Percentiles rank a stretch among this genome's conserved stretches.
Conservation (phyloP, 495 filamentous ascomycete species). For the Penicillium longicatenatum region DNA sequence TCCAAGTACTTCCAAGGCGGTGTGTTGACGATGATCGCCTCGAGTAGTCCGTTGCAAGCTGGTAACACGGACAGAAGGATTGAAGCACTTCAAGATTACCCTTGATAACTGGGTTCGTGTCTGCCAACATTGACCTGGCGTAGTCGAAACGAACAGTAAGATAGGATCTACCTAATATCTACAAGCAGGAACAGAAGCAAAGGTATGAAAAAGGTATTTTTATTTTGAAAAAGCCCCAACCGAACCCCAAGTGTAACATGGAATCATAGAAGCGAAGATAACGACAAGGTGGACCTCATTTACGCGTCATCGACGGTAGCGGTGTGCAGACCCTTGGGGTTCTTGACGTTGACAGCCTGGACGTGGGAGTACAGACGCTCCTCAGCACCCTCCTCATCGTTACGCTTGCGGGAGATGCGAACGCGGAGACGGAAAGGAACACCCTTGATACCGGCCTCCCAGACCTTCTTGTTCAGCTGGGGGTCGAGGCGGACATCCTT, state of each 20-base stretch:
- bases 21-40: too few species aligned
- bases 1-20: too few species aligned
- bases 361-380: conserved; percentile 99
- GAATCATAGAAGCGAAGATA: conserved; percentile 33
- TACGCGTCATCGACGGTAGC: conserved; percentile 66
- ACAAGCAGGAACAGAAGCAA: not conserved
- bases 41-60: too few species aligned
- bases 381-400: conserved; percentile 99
- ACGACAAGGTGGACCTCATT: conserved; percentile 25
- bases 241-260: conserved; percentile 31
- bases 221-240: conserved; percentile 33
- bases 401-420: conserved; percentile 98
- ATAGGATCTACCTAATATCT: not conserved
- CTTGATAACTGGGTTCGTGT: too few species aligned
- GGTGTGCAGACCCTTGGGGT: conserved; percentile 94
- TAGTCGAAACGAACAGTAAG: too few species aligned
- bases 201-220: conserved; percentile 28
- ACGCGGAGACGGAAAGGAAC: conserved; percentile 95
- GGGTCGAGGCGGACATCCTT: conserved; percentile 97
- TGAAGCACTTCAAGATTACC: too few species aligned
- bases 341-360: conserved; percentile 99
- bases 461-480: conserved; percentile 99
- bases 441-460: conserved; percentile 98
- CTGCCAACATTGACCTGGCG: too few species aligned
- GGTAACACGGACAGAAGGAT: too few species aligned